Base-by-base conservation (phyloP, 2,329 filamentous ascomycete genomes). In the Pseudopyrenochaeta lycopersici region DNA sequence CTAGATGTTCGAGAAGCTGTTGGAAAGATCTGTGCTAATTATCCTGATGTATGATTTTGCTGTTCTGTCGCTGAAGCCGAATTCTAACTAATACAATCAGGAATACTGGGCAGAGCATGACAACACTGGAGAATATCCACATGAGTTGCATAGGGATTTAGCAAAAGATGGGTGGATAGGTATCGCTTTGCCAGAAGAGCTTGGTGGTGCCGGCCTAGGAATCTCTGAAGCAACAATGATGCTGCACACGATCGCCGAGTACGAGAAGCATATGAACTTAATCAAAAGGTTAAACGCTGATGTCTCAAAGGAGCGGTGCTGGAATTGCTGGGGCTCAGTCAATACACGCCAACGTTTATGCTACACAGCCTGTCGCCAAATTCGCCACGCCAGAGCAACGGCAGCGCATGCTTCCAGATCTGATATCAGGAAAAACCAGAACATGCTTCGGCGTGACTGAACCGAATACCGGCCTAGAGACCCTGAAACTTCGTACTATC, bases 161-260 rank as follows among this genome's bases (percentile, higher is more conserved):
- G 88, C 90, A 7, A 84, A 85, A 53, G 89, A 88, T 58, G 90
- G 91, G 7, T 95, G 90, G 90, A 83, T 95, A 42, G 90, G 91
- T 2, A 92, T 94, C 63, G 90, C 90, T 0, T 78, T 94, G 4
- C 90, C 90, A 0, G 89, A 92, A 70, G 80, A 85, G 0, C 81
- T 92, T 0, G 90, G 91, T 6, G 91, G 91, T 1, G 83, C 89
- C 1, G 90, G 89, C 0, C 76, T 95, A 11, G 90, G 87, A 7
- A 91, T 95, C 31, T 88, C 88, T 0, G 90, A 95, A 71, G 91
- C 91, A 0, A 90, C 88, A 0, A 90, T 94, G 84, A 93, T 95
- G 90, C 84, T 95, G 79, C 91, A 95, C 66, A 90, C 90, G 1
- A 90, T 92, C 55, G 81, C 88, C 1, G 88, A 92, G 77, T 88